Evolutionary conservation across 768 basidiomycete genomes (phyloP).

Genomic region (Macrolepiota dolichaula): DNA sequence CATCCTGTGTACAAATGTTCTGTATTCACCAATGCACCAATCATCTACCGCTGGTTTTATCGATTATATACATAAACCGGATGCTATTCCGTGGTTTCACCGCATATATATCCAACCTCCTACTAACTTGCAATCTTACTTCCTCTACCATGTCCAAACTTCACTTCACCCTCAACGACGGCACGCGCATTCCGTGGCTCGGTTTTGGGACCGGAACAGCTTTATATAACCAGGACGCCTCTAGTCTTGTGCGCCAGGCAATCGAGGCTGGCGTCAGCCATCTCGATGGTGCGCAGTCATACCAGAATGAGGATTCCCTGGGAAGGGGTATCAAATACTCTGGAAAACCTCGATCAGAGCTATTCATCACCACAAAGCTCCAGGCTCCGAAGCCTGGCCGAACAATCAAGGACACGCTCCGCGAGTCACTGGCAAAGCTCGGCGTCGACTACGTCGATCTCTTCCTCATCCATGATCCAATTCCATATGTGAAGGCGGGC

Average conservation of each 20-base stretch:
- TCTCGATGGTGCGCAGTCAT: slow-evolving; percentile 62
- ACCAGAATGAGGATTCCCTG: slow-evolving; percentile 52
- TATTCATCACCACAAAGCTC: slow-evolving; percentile 66
- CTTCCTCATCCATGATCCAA: slow-evolving; percentile 55
- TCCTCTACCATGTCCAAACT: slow-evolving; percentile 23
- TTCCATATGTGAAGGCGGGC: slow-evolving; percentile 26
- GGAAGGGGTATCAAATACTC: slow-evolving; percentile 49
- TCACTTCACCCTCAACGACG: slow-evolving; percentile 51
- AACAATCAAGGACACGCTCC: slow-evolving; percentile 45
- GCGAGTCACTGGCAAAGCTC: slow-evolving; percentile 52
- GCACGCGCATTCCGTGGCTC: slow-evolving; percentile 48
- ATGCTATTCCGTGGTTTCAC: too few species aligned
- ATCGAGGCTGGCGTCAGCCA: slow-evolving; percentile 56
- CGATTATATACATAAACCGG: too few species aligned
- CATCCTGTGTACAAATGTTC: too few species aligned
- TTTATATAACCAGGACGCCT: slow-evolving; percentile 40
- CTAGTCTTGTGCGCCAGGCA: slow-evolving; percentile 37
- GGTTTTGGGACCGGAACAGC: slow-evolving; percentile 65
- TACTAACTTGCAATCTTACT: neutral
- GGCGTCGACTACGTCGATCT: slow-evolving; percentile 44
- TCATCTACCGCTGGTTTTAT: too few species aligned
- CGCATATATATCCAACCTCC: neutral
- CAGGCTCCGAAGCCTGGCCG: slow-evolving; percentile 34
- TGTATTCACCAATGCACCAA: too few species aligned
- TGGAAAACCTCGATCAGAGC: slow-evolving; percentile 43